phyloP scores from a whole-genome alignment of 1,139 yeast genomes.

The Meyerozyma smithsonii region DNA sequence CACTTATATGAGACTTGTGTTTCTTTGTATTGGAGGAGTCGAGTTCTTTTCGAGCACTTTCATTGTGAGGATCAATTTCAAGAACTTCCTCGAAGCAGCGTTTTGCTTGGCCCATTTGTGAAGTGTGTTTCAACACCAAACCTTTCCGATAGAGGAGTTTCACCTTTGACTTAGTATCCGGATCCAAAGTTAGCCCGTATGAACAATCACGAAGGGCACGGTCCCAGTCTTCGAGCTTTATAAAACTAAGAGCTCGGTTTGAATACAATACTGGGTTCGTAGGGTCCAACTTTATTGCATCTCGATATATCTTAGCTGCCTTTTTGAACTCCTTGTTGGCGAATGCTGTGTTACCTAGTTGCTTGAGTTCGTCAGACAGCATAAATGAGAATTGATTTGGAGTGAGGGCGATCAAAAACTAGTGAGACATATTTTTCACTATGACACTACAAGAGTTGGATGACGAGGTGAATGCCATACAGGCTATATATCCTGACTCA shows the following conservation, averaged over 20 bases:
- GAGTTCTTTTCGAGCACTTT: conserved; percentile 27
- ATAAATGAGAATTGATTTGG: background rate
- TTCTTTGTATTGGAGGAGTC: conserved; percentile 10
- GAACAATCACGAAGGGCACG: conserved; percentile 62
- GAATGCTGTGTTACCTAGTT: conserved; percentile 67
- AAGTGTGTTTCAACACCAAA: conserved; percentile 35
- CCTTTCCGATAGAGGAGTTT: conserved; percentile 62
- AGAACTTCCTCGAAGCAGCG: conserved; percentile 39
- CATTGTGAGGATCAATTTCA: conserved; percentile 40
- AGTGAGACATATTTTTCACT: background rate
- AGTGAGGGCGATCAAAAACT: too few species aligned
- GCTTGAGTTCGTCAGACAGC: conserved; percentile 30
- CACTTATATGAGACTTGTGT: conserved; percentile 5
- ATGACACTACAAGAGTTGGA: conserved; percentile 53
- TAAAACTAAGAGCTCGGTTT: conserved; percentile 71
- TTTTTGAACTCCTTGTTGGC: conserved; percentile 43
- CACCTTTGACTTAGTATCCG: conserved; percentile 26
- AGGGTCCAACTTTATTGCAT: conserved; percentile 57
- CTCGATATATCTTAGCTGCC: conserved; percentile 62
- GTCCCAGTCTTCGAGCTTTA: conserved; percentile 50
- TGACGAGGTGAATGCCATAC: conserved; percentile 82
- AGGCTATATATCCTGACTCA: conserved; percentile 80
- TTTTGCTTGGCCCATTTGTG: conserved; percentile 27
- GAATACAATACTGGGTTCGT: conserved; percentile 63
- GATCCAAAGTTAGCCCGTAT: conserved; percentile 44